Percentiles rank a stretch among this genome's conserved stretches.
phyloP scores from a whole-genome alignment of 2,329 filamentous ascomycete genomes.

The Leptosphaerulina australis region DNA sequence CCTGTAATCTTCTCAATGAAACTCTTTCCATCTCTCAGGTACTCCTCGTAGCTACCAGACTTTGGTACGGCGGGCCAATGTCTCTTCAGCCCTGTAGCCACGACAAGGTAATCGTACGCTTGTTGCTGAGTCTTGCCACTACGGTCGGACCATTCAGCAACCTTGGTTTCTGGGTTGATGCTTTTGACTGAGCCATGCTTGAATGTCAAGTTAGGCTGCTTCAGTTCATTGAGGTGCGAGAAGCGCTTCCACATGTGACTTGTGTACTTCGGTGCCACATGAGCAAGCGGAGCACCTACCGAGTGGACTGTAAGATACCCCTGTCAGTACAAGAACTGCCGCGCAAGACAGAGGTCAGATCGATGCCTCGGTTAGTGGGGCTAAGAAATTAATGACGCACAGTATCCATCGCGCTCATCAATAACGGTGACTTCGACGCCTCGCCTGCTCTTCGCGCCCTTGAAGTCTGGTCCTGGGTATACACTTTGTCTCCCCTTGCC shows the following conservation, averaged over 20 bases:
- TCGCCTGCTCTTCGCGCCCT: constrained; percentile 51
- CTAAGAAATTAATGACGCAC: constrained; percentile 55
- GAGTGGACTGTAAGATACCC: constrained; percentile 64
- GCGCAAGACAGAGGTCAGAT: constrained; percentile 1
- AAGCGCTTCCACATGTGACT: constrained; percentile 74
- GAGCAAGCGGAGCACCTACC: constrained; percentile 75
- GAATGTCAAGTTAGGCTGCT: constrained; percentile 65
- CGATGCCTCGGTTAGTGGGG: constrained; percentile 28
- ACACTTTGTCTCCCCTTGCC: constrained; percentile 59
- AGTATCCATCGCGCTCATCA: constrained; percentile 83
- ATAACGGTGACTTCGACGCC: constrained; percentile 74
- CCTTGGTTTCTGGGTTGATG: constrained; percentile 66
- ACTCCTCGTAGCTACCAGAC: constrained; percentile 65
- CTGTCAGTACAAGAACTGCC: constrained; percentile 27
- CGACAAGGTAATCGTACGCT: constrained; percentile 76
- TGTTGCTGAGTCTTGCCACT: constrained; percentile 52
- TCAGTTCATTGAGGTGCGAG: constrained; percentile 69
- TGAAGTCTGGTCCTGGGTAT: constrained; percentile 47
- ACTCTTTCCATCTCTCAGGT: constrained; percentile 64
- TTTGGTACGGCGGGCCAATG: constrained; percentile 76
- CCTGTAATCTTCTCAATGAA: constrained; percentile 60
- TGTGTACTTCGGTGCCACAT: constrained; percentile 68
- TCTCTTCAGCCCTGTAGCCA: constrained; percentile 71
- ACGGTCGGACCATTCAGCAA: constrained; percentile 62
- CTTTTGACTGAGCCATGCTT: constrained; percentile 68